Percentiles rank a stretch among this genome's conserved stretches.
Evolutionary conservation across 148 eudicot species (phyloP).

Genomic region (Limonium bicolor): DNA sequence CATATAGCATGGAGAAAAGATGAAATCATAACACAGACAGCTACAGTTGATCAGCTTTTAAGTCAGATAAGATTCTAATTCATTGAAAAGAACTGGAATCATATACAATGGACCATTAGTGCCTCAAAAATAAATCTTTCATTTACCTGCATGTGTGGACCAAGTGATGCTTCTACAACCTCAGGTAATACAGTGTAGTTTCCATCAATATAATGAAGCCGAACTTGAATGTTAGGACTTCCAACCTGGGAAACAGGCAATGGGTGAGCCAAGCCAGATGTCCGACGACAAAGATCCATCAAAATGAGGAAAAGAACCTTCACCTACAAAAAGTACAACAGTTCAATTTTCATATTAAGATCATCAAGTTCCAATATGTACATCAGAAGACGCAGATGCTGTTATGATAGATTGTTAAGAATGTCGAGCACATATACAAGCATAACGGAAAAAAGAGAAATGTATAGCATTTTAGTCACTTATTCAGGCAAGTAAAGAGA

Average conservation of each 20-base stretch:
- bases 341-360: too few relatives aligned
- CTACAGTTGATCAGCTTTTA: too few relatives aligned
- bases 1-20: too few relatives aligned
- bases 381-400: too few relatives aligned
- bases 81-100: background rate
- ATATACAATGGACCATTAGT: too few relatives aligned
- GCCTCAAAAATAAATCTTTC: background rate
- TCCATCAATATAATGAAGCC: conserved; percentile 89
- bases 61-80: background rate
- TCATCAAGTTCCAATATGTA: too few relatives aligned
- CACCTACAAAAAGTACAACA: conserved; percentile 36
- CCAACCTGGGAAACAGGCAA: conserved; percentile 96
- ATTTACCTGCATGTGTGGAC: conserved; percentile 97
- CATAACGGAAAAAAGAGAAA: too few relatives aligned
- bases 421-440: too few relatives aligned
- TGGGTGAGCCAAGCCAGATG: conserved; percentile 66
- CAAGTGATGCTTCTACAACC: conserved; percentile 97
- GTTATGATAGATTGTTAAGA: too few relatives aligned
- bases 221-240: conserved; percentile 69
- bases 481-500: too few relatives aligned
- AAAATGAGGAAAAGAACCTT: conserved; percentile 87
- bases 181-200: conserved; percentile 92
- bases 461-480: too few relatives aligned
- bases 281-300: conserved; percentile 88
- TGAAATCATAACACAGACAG: too few relatives aligned